Evolutionary conservation across 805 yeast species (phyloP), one percentile per base, ranked within the genome.

Genomic region (Candida cerambycidarum): DNA sequence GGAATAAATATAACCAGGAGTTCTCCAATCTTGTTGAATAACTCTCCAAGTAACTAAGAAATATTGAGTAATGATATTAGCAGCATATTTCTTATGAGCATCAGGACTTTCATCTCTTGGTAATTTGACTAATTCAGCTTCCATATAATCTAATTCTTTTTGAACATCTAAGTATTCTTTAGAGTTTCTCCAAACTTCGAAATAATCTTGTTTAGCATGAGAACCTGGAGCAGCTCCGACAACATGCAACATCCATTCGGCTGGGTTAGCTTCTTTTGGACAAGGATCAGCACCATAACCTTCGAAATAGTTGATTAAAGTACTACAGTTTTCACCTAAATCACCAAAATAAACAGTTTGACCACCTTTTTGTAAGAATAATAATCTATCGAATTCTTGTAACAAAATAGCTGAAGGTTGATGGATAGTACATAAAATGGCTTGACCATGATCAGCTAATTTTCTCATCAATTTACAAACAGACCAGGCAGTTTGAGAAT

Each of bases 201-300:
- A 73, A 55, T 82, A 85, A 61, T 85, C 86, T 62, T 81, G 85
- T 37, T 71, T 71, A 14, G 89, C 85, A 52, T 79, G 83, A 27
- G 87, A 78, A 41, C 89, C 89, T 5, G 89, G 89, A 27, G 89
- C 89, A 41, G 89, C 89, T 55, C 90, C 89, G 54, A 83, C 84
- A 49, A 82, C 85, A 48, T 85, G 85, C 63, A 89, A 71, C 95
- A 89, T 89, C 93, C 95, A 89, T 67, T 88, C 96, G 11, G 69
- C 70, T 6, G 71, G 70, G 46, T 65, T 65, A 7, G 70, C 66
- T 51, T 63, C 65, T 25, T 47, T 41, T 12, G 70, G 71, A 56
- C 71, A 66, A 32, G 57, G 57, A 36, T 58, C 63, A 31, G 90
- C 89, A 27, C 96, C 86, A 58, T 82, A 65, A 51, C 73, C 73